Conservation (phyloP, 768 basidiomycete genomes). For the Termitomyces heimii region DNA sequence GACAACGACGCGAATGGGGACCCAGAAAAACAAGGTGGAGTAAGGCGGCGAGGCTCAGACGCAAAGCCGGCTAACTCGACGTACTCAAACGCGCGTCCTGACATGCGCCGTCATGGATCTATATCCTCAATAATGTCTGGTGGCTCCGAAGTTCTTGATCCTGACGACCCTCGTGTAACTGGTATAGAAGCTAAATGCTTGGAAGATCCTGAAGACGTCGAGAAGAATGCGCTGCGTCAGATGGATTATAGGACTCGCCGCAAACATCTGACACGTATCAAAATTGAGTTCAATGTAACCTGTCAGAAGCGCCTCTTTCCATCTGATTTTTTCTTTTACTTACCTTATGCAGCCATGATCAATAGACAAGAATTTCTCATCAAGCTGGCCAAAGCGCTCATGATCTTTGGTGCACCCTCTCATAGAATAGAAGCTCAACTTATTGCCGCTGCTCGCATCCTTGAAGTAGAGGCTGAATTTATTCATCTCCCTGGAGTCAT, state of each 20-base stretch:
- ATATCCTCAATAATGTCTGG: slow-evolving; percentile 33
- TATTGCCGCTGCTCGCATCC: slow-evolving; percentile 78
- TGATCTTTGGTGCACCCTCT: slow-evolving; percentile 90
- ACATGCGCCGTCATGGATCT: slow-evolving; percentile 36
- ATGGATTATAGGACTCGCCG: slow-evolving; percentile 67
- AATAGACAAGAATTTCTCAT: slow-evolving; percentile 83
- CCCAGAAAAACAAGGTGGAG: slow-evolving; percentile 8
- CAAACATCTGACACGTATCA: slow-evolving; percentile 57
- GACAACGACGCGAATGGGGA: slow-evolving; percentile 19
- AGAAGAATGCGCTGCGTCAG: slow-evolving; percentile 51
- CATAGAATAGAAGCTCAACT: slow-evolving; percentile 94
- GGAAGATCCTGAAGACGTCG: slow-evolving; percentile 57
- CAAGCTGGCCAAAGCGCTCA: slow-evolving; percentile 79
- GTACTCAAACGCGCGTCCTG: slow-evolving; percentile 19
- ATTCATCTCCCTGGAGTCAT: slow-evolving; percentile 79
- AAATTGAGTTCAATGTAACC: slow-evolving; percentile 71
- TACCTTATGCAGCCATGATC: slow-evolving; percentile 52
- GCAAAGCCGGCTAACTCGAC: slow-evolving; percentile 15
- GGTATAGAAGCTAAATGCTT: slow-evolving; percentile 43
- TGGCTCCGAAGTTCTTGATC: slow-evolving; percentile 53
- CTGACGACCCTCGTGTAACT: slow-evolving; percentile 68
- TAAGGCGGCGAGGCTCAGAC: slow-evolving; percentile 10
- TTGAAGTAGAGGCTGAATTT: slow-evolving; percentile 90
- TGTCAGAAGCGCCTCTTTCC: slow-evolving; percentile 32
- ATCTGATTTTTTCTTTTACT: neutral